phyloP scores from a whole-genome alignment of 140 eudicot genomes.

The Flaveria floridana region DNA sequence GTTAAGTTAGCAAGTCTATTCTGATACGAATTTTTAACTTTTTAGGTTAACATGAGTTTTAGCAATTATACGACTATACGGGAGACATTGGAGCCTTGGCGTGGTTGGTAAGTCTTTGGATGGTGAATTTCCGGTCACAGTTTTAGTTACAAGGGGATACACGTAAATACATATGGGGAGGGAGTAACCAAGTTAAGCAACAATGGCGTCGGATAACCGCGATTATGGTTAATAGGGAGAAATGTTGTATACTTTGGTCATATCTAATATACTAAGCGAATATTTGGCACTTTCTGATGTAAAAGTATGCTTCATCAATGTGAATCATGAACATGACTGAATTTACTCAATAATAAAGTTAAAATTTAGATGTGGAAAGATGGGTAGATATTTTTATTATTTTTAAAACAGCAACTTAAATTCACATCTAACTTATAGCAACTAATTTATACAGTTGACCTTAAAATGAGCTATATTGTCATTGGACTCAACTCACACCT shows the following conservation, averaged over 20 bases:
- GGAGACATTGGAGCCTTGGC: neutral
- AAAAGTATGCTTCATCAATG: neutral
- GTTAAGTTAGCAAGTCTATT: conserved; percentile 7
- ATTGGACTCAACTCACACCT: no score
- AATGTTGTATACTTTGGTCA: conserved; percentile 4
- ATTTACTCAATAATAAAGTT: neutral
- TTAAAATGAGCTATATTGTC: no score
- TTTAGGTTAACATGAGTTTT: conserved; percentile 22
- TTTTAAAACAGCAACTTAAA: no score
- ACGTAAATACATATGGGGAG: neutral
- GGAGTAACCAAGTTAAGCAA: conserved; percentile 15
- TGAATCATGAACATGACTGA: neutral
- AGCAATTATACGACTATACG: neutral
- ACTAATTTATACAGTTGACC: no score
- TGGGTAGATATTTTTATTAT: neutral
- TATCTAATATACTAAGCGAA: neutral
- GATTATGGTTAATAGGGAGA: conserved; percentile 1
- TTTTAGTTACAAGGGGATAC: conserved; percentile 26
- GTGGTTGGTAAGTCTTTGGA: conserved; percentile 18
- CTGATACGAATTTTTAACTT: neutral
- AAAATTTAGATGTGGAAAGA: neutral
- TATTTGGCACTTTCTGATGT: neutral
- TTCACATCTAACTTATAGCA: no score
- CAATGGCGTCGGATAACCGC: conserved; percentile 12
- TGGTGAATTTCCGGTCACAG: conserved; percentile 1